These are phyloP conservation scores for Thalassiosira profunda DNA, from an alignment of 108 stramenopile genomes.

Conservation along the genomic window DNA sequence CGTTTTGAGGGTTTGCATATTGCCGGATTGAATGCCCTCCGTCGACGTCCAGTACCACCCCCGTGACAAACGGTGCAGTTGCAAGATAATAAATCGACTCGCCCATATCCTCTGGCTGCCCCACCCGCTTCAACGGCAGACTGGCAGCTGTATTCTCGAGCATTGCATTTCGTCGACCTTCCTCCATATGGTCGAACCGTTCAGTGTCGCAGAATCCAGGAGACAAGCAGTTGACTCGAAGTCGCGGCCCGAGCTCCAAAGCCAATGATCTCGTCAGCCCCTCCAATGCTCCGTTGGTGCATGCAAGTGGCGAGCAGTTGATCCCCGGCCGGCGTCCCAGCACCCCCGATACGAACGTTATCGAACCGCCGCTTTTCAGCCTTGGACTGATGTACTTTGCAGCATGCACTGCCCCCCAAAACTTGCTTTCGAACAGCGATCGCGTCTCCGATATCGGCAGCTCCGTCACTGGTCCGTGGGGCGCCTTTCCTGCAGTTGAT, in stretches of 20 bases:
- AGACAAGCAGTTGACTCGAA: constrained; percentile 68
- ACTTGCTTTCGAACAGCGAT: constrained; percentile 56
- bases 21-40: constrained; percentile 67
- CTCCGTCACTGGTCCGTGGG: constrained; percentile 56
- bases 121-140: constrained; percentile 57
- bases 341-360: constrained; percentile 64
- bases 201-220: constrained; percentile 82
- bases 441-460: constrained; percentile 49
- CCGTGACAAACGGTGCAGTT: constrained; percentile 60
- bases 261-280: constrained; percentile 71
- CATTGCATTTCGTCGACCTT: constrained; percentile 48
- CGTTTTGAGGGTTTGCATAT: constrained; percentile 57
- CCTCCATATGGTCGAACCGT: constrained; percentile 70
- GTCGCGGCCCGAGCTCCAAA: constrained; percentile 60
- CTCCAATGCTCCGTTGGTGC: constrained; percentile 73
- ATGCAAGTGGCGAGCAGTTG: constrained; percentile 66
- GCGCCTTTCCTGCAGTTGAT: constrained; percentile 65
- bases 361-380: constrained; percentile 40
- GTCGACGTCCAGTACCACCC: constrained; percentile 66
- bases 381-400: constrained; percentile 60
- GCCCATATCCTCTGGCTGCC: constrained; percentile 66
- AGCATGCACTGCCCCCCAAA: constrained; percentile 67
- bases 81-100: constrained; percentile 66
- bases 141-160: constrained; percentile 59
- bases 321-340: constrained; percentile 70